These are phyloP conservation scores for Cymbidium sinense DNA, from an alignment of 106 monocot species.

Conservation along the genomic window DNA sequence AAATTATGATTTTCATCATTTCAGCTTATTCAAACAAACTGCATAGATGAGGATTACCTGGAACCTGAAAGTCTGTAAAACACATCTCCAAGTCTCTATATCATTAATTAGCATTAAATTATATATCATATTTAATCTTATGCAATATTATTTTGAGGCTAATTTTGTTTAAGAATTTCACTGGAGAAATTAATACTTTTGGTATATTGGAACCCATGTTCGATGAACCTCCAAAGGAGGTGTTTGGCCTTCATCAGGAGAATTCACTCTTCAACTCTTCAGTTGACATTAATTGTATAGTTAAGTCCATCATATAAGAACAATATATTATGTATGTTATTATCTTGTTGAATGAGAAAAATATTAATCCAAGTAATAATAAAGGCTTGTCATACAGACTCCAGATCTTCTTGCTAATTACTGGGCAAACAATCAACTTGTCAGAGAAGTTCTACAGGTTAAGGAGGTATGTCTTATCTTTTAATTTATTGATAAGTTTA, in stretches of 20 bases:
- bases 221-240: not conserved
- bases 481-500: not conserved
- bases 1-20: not conserved
- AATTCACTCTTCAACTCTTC: too few relatives aligned
- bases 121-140: too few relatives aligned
- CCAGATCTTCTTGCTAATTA: slow-evolving; percentile 15
- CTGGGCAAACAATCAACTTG: slow-evolving; percentile 26
- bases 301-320: not conserved
- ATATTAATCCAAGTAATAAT: not conserved
- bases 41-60: not conserved
- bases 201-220: not conserved
- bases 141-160: not conserved
- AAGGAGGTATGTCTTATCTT: slow-evolving; percentile 18
- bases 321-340: too few relatives aligned
- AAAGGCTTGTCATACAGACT: not conserved
- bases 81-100: not conserved
- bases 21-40: not conserved
- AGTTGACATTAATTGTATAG: slow-evolving; percentile 3
- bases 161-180: not conserved
- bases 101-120: too few relatives aligned
- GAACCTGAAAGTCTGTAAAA: not conserved
- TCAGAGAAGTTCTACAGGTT: slow-evolving; percentile 20
- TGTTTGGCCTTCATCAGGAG: too few relatives aligned
- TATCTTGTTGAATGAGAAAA: too few relatives aligned
- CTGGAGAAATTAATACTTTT: not conserved